Base-by-base conservation (phyloP, 2,329 filamentous ascomycete species). In the Diaporthe citrichinensis region DNA sequence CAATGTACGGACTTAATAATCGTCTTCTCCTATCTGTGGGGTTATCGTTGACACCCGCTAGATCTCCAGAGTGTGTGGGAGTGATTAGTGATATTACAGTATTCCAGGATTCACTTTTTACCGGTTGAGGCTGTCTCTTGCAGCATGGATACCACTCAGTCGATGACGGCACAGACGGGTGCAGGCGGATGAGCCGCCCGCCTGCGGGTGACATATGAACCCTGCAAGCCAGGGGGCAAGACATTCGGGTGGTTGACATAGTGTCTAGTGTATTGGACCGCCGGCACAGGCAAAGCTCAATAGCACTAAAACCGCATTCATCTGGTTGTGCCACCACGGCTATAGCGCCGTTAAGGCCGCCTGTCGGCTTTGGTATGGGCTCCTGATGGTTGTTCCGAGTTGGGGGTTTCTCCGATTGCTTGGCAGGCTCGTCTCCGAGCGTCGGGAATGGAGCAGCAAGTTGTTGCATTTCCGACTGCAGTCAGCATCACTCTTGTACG, bases 51-150 rank as follows among this genome's bases (percentile, higher is more conserved):
- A n/a, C 44, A 51, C n/a, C 10, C 12, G 28, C 65, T 25, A 6
- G 3, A 8, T 17, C 15, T 39, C 12, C 6, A 53, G 34, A 5
- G 14, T 9, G 44, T 15, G 31, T 36, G 8, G 17, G 12, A 25
- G 39, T 68, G 65, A 68, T 68, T 53, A 68, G 65, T 68, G 65
- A 68, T 67, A 49, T 25, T 12, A 8, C 46, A 39, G 41, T 62
- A 41, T 20, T 7, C 8, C 61, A 68, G 31, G 44, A 51, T 25
- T 3, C 62, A 67, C 9, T 12, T 25, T 68, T 68, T 25, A 7
- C 62, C 62, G 62, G 5, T 34, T 36, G n/a, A 44, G 8, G 36
- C 25, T 25, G 34, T 41, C 14, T 17, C 31, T 36, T 8, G 23
- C 10, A 67, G 41, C 28, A 10, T 4, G 12, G 20, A 34, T 4